A percentile compares a stretch with the other conserved stretches of the same genome.
These are phyloP conservation scores for Kluyveromyces dobzhanskii DNA, from an alignment of 805 yeast genomes.

Conservation along the genomic window DNA sequence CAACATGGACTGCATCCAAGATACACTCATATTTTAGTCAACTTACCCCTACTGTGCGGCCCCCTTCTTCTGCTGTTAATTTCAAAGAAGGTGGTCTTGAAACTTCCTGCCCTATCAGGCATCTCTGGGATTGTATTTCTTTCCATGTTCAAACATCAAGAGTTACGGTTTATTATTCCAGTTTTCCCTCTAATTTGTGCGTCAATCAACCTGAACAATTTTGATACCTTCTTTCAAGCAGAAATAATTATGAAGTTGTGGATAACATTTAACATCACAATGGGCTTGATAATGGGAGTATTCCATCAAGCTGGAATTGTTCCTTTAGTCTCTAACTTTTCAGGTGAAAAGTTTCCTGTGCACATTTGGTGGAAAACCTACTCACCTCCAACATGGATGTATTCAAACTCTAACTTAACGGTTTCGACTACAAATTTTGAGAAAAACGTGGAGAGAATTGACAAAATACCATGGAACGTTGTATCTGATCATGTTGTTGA, in stretches of 20 bases:
- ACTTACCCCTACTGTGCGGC: slow-evolving; percentile 75
- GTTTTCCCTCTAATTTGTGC: slow-evolving; percentile 60
- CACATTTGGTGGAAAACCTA: slow-evolving; percentile 92
- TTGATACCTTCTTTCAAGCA: slow-evolving; percentile 13
- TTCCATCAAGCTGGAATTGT: slow-evolving; percentile 89
- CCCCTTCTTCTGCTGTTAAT: slow-evolving; percentile 52
- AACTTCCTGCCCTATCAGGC: slow-evolving; percentile 49
- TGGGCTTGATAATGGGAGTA: slow-evolving; percentile 65
- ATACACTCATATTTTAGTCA: slow-evolving; percentile 64
- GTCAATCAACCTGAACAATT: slow-evolving; percentile 40
- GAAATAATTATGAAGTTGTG: slow-evolving; percentile 32
- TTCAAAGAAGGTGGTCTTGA: slow-evolving; percentile 17
- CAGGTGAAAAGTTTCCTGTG: slow-evolving; percentile 27
- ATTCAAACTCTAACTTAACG: slow-evolving; percentile 25
- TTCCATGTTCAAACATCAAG: slow-evolving; percentile 85
- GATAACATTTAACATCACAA: slow-evolving; percentile 52
- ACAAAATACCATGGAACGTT: slow-evolving; percentile 10
- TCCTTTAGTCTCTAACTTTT: slow-evolving; percentile 44
- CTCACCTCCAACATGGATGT: slow-evolving; percentile 85
- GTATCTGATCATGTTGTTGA: slow-evolving; percentile 31
- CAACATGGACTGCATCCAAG: slow-evolving; percentile 79
- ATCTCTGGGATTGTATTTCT: slow-evolving; percentile 53
- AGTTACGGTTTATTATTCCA: slow-evolving; percentile 79
- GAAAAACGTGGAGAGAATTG: slow-evolving; percentile 17
- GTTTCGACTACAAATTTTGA: slow-evolving; percentile 17